Percentiles rank a stretch among this genome's conserved stretches.
Conservation (phyloP, 1,284 basidiomycete species). For the Taiwanofungus camphoratus region DNA sequence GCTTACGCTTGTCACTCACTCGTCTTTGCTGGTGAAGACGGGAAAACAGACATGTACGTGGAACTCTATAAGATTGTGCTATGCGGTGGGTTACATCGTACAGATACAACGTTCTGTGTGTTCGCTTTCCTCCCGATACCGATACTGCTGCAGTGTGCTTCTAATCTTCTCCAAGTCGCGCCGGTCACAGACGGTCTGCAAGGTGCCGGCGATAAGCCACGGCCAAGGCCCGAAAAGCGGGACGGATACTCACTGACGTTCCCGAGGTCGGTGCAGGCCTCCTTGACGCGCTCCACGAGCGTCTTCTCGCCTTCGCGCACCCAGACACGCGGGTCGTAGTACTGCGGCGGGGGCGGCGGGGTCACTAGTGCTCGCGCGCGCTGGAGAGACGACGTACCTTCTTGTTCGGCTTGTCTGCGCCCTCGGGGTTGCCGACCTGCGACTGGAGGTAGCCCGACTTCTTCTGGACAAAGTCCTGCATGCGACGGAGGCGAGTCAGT, state of each 20-base stretch:
- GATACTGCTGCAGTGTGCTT: background rate
- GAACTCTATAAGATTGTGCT: too few species aligned
- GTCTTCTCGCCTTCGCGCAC: slow-evolving; percentile 99
- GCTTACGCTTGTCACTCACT: too few species aligned
- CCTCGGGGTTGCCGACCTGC: slow-evolving; percentile 94
- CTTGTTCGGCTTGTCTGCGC: slow-evolving; percentile 95
- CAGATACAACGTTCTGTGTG: too few species aligned
- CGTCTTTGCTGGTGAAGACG: too few species aligned
- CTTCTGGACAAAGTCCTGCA: slow-evolving; percentile 73
- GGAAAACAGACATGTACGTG: too few species aligned
- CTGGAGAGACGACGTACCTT: slow-evolving; percentile 49
- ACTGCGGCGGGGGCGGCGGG: slow-evolving; percentile 39
- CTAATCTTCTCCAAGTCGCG: too few species aligned
- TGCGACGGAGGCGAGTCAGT: background rate
- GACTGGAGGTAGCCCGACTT: slow-evolving; percentile 84
- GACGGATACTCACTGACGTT: slow-evolving; percentile 50
- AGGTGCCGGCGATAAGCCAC: slow-evolving; percentile 11
- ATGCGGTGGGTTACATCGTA: too few species aligned
- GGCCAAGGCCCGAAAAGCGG: background rate
- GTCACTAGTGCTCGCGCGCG: slow-evolving; percentile 1
- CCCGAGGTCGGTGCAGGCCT: slow-evolving; percentile 87
- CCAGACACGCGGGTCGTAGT: slow-evolving; percentile 95
- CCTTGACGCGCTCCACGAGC: slow-evolving; percentile 80
- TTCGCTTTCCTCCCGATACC: too few species aligned
- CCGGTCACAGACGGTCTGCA: slow-evolving; percentile 13